Conservation (phyloP, 108 stramenopile genomes). For the Cyclotella choctawhatcheeana region DNA sequence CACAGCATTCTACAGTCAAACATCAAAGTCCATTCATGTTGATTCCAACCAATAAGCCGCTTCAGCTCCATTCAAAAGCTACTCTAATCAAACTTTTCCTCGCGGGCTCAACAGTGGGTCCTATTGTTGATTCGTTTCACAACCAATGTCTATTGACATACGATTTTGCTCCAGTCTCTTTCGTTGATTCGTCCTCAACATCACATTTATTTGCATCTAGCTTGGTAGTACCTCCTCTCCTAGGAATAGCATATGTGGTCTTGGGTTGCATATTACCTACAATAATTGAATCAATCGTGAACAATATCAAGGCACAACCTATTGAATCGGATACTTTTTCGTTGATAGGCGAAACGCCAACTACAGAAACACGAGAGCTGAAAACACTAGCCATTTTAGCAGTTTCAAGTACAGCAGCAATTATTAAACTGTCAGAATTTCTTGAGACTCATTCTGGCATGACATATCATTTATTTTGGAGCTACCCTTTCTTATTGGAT, state of each 20-base stretch:
- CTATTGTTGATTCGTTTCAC: constrained; percentile 82
- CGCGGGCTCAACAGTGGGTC: constrained; percentile 68
- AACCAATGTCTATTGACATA: constrained; percentile 84
- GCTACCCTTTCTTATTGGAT: constrained; percentile 10
- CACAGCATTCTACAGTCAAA: no score
- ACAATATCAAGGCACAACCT: neutral
- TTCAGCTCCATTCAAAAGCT: constrained; percentile 27
- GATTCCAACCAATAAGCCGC: constrained; percentile 16
- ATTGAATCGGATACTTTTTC: neutral
- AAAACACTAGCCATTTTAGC: constrained; percentile 60
- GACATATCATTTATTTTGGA: neutral
- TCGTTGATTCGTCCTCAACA: neutral
- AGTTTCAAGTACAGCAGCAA: constrained; percentile 71
- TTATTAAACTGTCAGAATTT: constrained; percentile 82
- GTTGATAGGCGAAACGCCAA: neutral
- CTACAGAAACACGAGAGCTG: constrained; percentile 10
- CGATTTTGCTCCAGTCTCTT: constrained; percentile 60
- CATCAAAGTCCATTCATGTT: no score
- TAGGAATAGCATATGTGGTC: constrained; percentile 81
- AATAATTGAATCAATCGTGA: constrained; percentile 25
- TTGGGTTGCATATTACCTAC: constrained; percentile 78
- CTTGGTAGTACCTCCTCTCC: constrained; percentile 79
- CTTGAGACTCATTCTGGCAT: constrained; percentile 56
- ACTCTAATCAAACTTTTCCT: constrained; percentile 56
- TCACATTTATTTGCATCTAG: constrained; percentile 61